Base-by-base conservation (phyloP, 768 basidiomycete genomes). In the Lactarius hatsudake region DNA sequence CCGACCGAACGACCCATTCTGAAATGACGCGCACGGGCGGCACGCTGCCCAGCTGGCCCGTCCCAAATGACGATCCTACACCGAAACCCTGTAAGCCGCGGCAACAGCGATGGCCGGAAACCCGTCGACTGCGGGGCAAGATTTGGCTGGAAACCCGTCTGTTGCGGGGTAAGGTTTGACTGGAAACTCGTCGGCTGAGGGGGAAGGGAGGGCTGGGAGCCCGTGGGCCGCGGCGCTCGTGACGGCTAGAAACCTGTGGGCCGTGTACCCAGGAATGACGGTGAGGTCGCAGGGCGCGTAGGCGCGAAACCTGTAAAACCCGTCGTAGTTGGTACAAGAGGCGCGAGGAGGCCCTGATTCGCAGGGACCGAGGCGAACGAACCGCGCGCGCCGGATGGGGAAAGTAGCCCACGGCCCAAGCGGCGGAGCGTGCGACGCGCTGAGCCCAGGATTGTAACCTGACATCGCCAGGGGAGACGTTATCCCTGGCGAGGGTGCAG, bases 231-330 rank as follows among this genome's bases (percentile, higher is more conserved):
- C 4, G 70, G 64, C 2, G 34, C 59, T 0, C 71, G 30, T 8
- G 61, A 45, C 3, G 40, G 34, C 8, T 64, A 66, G 57, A 71
- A 71, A n/a, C 74, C 70, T 1, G 73, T 74, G 5, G 64, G 72
- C 32, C 65, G 59, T 23, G 68, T 6, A 43, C 67, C 59, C 34
- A 65, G 53, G 61, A 83, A 81, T 15, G 83, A 81, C 1, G 77
- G 71, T 36, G 78, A 72, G 66, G 75, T 79, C 5, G 77, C 69
- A 32, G 84, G 80, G 57, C 92, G 88, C 0, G 95, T 92, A 15
- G 96, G 91, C 43, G 98, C 82, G 75, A 98, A 97, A 65, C 83
- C 85, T 66, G 78, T 82, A 79, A 94, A 91, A 17, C 93, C 93
- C 8, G 95, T 95, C 65, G 84, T 86, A 1, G 89, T 91, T 28